Percentiles rank a stretch among this genome's conserved stretches.
phyloP scores from a whole-genome alignment of 2,329 filamentous ascomycete species.

The Colletotrichum sp. region DNA sequence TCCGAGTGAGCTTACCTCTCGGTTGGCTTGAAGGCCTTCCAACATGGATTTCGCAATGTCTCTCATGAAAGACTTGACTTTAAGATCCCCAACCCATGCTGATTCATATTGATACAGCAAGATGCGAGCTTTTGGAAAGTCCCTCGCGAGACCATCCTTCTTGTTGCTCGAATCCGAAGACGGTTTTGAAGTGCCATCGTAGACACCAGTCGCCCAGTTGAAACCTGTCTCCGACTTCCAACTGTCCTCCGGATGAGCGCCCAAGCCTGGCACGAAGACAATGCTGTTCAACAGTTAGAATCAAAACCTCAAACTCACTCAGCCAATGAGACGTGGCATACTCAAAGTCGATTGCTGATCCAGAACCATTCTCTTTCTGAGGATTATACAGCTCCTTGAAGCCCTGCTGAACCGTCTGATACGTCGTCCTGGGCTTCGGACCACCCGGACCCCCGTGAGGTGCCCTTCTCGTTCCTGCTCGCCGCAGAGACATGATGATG shows the following conservation, averaged over 20 bases:
- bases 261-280: slow-evolving; percentile 46
- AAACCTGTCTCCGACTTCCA: slow-evolving; percentile 44
- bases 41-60: slow-evolving; percentile 43
- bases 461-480: slow-evolving; percentile 14
- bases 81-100: slow-evolving; percentile 42
- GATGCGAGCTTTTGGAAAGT: slow-evolving; percentile 44
- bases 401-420: slow-evolving; percentile 41
- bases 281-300: slow-evolving; percentile 33
- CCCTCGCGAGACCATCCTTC: slow-evolving; percentile 38
- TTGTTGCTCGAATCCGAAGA: slow-evolving; percentile 37
- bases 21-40: slow-evolving; percentile 35
- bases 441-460: slow-evolving; percentile 12
- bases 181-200: slow-evolving; percentile 38
- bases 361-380: slow-evolving; percentile 24
- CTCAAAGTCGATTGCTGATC: slow-evolving; percentile 39
- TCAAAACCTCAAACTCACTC: neutral
- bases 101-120: slow-evolving; percentile 48
- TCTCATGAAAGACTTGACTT: slow-evolving; percentile 45
- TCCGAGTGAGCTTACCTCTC: slow-evolving; percentile 33
- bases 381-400: slow-evolving; percentile 42
- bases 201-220: slow-evolving; percentile 41
- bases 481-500: slow-evolving; percentile 15
- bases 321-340: slow-evolving; percentile 21
- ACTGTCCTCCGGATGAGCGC: slow-evolving; percentile 42
- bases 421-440: slow-evolving; percentile 34